Evolutionary conservation across 495 filamentous ascomycete genomes (phyloP).

Genomic region (Aspergillus heteromorphus): DNA sequence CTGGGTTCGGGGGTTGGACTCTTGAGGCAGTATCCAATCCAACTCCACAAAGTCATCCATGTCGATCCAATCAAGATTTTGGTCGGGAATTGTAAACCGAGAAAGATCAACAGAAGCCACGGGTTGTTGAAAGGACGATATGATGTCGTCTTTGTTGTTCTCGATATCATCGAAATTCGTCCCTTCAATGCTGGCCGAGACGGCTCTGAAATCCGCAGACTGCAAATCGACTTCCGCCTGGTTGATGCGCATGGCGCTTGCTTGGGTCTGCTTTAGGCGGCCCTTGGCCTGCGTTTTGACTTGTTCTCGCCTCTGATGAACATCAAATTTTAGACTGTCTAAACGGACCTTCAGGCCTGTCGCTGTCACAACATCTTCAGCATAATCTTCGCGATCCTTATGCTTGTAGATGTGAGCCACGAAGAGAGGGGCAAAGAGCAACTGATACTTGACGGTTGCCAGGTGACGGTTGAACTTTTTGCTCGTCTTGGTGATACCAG

Average conservation of each 20-base stretch:
- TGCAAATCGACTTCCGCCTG: slow-evolving; percentile 87
- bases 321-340: slow-evolving; percentile 91
- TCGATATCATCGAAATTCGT: slow-evolving; percentile 69
- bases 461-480: slow-evolving; percentile 98
- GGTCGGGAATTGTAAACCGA: slow-evolving; percentile 88
- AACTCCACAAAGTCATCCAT: slow-evolving; percentile 99
- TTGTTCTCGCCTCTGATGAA: slow-evolving; percentile 91
- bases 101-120: slow-evolving; percentile 64
- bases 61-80: slow-evolving; percentile 92
- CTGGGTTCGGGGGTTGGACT: slow-evolving; percentile 85
- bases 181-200: slow-evolving; percentile 83
- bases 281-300: slow-evolving; percentile 74
- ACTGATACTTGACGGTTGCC: slow-evolving; percentile 94
- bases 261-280: slow-evolving; percentile 63
- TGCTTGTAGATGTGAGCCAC: slow-evolving; percentile 98
- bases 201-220: slow-evolving; percentile 86
- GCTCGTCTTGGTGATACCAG: slow-evolving; percentile 86
- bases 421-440: slow-evolving; percentile 87
- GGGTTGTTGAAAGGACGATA: slow-evolving; percentile 53
- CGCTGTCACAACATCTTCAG: slow-evolving; percentile 74
- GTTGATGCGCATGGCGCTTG: slow-evolving; percentile 93
- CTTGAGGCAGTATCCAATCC: slow-evolving; percentile 89
- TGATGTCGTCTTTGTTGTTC: slow-evolving; percentile 50
- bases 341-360: slow-evolving; percentile 91
- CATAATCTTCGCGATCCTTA: slow-evolving; percentile 85